phyloP scores from a whole-genome alignment of 129 eudicot species.

The Smallanthus sonchifolius region DNA sequence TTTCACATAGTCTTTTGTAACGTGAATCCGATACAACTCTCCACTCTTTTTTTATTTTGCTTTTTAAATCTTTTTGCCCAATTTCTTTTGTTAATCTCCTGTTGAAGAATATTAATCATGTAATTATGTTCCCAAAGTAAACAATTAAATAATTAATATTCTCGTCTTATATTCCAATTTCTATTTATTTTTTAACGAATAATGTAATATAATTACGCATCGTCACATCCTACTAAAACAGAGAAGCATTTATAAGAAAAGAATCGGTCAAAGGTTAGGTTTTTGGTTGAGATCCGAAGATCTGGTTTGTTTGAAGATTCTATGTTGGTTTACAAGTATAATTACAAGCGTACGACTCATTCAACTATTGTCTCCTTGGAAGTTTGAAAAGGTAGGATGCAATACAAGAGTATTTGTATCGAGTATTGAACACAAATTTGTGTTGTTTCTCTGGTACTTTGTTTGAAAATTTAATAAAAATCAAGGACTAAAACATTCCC shows the following conservation, averaged over 20 bases:
- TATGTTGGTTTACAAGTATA: neutral
- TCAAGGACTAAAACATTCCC: neutral
- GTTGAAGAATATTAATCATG: slow-evolving; percentile 14
- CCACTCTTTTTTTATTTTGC: slow-evolving; percentile 25
- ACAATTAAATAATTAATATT: neutral
- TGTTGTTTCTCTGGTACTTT: neutral
- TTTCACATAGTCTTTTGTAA: slow-evolving; percentile 13
- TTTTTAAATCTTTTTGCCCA: slow-evolving; percentile 5
- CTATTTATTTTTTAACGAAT: neutral
- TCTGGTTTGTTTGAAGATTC: neutral
- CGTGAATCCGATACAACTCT: slow-evolving; percentile 29
- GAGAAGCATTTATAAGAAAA: neutral
- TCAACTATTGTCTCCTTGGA: neutral
- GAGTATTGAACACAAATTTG: neutral
- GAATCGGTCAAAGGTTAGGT: neutral
- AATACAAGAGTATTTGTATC: neutral
- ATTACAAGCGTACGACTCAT: neutral
- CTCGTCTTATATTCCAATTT: neutral
- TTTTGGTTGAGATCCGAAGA: slow-evolving; percentile 12
- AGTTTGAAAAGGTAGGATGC: neutral
- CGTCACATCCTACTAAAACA: neutral
- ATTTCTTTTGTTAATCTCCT: neutral
- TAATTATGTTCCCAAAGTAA: neutral
- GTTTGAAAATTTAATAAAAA: neutral
- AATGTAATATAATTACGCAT: neutral